phyloP scores from a whole-genome alignment of 768 basidiomycete species.

The Boletus reticulatus region DNA sequence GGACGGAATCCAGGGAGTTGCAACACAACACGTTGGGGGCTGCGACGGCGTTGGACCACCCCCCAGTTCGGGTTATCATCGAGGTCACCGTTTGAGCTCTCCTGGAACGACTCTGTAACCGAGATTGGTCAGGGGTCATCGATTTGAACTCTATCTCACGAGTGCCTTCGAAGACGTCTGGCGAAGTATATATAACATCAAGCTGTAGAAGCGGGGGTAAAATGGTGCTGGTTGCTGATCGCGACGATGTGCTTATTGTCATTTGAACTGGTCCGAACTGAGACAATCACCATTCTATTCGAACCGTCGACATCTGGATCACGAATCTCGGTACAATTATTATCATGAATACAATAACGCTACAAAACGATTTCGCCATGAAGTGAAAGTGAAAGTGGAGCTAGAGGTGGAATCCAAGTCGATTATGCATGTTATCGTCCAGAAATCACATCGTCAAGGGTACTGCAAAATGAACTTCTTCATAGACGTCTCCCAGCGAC shows the following conservation, averaged over 20 bases:
- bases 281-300: conserved; percentile 5
- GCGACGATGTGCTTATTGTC: neutral
- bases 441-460: conserved; percentile 41
- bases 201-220: neutral
- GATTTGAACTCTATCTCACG: neutral
- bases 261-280: neutral
- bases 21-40: too few relatives aligned
- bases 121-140: neutral
- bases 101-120: neutral
- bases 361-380: conserved; percentile 19
- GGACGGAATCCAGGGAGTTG: too few relatives aligned
- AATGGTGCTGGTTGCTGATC: conserved; percentile 4
- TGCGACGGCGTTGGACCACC: neutral
- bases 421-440: neutral
- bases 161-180: neutral
- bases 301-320: too few relatives aligned
- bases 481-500: conserved; percentile 62
- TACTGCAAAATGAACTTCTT: conserved; percentile 61
- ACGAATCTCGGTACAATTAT: neutral
- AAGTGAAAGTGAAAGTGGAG: conserved; percentile 1
- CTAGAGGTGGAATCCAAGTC: conserved; percentile 1
- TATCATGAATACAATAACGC: neutral
- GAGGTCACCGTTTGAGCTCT: neutral
- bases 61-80: neutral
- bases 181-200: neutral